A percentile compares a stretch with the other conserved stretches of the same genome.
Evolutionary conservation across 1,284 basidiomycete species (phyloP).

Genomic region (Grifola frondosa): DNA sequence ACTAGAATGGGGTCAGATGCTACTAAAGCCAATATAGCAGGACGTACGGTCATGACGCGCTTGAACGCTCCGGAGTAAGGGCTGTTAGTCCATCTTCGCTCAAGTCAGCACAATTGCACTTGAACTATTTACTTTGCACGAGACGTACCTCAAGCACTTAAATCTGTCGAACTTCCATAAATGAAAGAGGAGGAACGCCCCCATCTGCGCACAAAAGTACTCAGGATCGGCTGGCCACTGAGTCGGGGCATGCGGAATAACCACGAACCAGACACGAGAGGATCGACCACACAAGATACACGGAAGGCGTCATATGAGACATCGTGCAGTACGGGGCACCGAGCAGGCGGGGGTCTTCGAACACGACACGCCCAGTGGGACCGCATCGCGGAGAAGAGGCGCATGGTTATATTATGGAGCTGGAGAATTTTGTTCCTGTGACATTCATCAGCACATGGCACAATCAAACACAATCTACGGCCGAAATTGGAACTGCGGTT

Average conservation of each 20-base stretch:
- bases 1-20: conserved; percentile 40
- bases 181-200: conserved; percentile 64
- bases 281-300: conserved; percentile 62
- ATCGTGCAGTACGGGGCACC: too few relatives aligned
- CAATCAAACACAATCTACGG: too few relatives aligned
- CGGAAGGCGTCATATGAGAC: conserved; percentile 64
- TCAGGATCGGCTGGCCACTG: not conserved
- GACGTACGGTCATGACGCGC: conserved; percentile 70
- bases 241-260: too few relatives aligned
- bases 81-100: conserved; percentile 63
- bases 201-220: conserved; percentile 42
- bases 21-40: not conserved
- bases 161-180: conserved; percentile 78
- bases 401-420: too few relatives aligned
- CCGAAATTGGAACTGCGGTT: too few relatives aligned
- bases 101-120: not conserved
- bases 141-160: conserved; percentile 60
- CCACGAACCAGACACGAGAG: conserved; percentile 48
- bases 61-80: conserved; percentile 71
- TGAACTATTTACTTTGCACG: not conserved
- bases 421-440: too few relatives aligned
- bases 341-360: too few relatives aligned
- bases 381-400: too few relatives aligned
- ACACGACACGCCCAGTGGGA: too few relatives aligned
- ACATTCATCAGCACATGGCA: too few relatives aligned